These are phyloP conservation scores for Diaporthe sp. DNA, from an alignment of 2,329 filamentous ascomycete species.

Conservation along the genomic window DNA sequence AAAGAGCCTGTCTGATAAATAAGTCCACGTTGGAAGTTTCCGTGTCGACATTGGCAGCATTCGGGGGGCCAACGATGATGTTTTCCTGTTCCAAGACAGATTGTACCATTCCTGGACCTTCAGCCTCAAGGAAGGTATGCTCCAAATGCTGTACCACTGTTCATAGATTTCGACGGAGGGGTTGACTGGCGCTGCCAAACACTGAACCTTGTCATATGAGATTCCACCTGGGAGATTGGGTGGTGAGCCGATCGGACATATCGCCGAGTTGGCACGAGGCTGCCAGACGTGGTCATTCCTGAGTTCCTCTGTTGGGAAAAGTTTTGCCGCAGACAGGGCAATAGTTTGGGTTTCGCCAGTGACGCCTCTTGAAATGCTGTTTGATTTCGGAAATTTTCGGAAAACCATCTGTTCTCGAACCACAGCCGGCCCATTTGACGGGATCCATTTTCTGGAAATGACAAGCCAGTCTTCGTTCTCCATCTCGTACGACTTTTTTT, in stretches of 20 bases:
- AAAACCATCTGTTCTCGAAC: no score
- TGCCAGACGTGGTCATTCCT: not conserved
- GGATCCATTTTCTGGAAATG: constrained; percentile 22
- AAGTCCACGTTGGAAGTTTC: no score
- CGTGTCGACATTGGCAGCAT: no score
- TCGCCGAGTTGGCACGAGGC: not conserved
- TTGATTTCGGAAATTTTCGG: no score
- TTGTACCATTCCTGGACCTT: not conserved
- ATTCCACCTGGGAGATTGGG: no score
- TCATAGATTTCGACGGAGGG: no score
- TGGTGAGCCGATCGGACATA: no score
- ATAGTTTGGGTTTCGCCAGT: not conserved
- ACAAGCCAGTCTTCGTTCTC: not conserved
- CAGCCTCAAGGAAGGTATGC: not conserved
- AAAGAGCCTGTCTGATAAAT: no score
- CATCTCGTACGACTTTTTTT: not conserved
- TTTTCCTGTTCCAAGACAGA: not conserved
- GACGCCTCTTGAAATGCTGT: constrained; percentile 1
- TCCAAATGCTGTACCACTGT: no score
- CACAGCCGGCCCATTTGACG: constrained; percentile 5
- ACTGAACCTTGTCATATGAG: no score
- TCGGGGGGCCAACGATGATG: not conserved
- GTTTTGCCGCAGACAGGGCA: not conserved
- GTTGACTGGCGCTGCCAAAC: no score
- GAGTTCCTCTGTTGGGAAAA: not conserved